Evolutionary conservation across 148 eudicot species (phyloP).

Genomic region (Vaccinium darrowii): DNA sequence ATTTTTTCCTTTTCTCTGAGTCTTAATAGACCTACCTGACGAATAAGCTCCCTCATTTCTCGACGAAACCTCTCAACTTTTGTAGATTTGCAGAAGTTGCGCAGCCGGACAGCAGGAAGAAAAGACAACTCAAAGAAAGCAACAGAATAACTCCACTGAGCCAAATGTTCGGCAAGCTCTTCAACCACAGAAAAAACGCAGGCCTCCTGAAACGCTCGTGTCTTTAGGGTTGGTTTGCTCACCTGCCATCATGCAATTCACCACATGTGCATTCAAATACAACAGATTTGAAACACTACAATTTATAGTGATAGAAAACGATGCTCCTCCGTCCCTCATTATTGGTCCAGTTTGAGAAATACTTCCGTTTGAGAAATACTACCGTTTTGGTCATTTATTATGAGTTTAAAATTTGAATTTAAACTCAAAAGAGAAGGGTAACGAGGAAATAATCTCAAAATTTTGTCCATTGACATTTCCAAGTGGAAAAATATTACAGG

Average conservation of each 20-base stretch:
- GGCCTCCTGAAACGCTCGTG: conserved; percentile 86
- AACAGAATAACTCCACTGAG: conserved; percentile 94
- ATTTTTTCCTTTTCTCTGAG: background rate
- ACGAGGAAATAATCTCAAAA: background rate
- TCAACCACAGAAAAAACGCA: conserved; percentile 82
- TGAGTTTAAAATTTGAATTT: background rate
- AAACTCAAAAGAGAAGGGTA: background rate
- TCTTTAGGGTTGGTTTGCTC: conserved; percentile 65
- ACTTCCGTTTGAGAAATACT: background rate
- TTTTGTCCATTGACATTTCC: background rate
- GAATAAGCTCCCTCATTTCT: conserved; percentile 73
- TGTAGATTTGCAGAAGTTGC: conserved; percentile 77
- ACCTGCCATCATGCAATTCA: conserved; percentile 50
- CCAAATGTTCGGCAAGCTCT: conserved; percentile 84
- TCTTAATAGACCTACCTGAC: conserved; percentile 49
- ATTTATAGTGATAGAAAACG: conserved; percentile 14
- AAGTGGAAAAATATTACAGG: background rate
- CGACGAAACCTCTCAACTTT: conserved; percentile 87
- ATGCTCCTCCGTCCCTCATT: background rate
- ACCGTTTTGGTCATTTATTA: background rate
- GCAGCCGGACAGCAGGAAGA: conserved; percentile 72
- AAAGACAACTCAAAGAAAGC: conserved; percentile 88
- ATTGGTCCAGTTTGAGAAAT: background rate
- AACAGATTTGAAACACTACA: background rate
- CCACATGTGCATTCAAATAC: conserved; percentile 9